Evolutionary conservation across 371 early-diverging fungal species (phyloP).

Genomic region (Fennellomyces sp.): DNA sequence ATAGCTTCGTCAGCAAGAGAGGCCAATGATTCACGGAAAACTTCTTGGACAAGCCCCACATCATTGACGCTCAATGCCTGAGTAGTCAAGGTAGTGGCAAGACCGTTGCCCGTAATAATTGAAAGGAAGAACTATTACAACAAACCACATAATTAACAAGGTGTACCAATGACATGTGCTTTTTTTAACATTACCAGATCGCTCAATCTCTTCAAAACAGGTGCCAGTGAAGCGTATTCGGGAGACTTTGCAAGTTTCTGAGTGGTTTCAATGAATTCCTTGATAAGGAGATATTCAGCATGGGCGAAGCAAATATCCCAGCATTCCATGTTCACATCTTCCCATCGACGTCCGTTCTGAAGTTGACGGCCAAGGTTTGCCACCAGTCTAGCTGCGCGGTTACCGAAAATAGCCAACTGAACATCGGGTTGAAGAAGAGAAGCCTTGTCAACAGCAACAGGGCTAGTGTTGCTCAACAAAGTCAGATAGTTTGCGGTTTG

Average conservation of each 20-base stretch:
- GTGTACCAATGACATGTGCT: background rate
- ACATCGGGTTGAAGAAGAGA: conserved; percentile 44
- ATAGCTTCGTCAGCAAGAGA: conserved; percentile 61
- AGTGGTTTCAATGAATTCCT: conserved; percentile 14
- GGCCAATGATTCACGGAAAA: conserved; percentile 24
- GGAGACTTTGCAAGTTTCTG: conserved; percentile 6
- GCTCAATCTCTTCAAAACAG: conserved; percentile 22
- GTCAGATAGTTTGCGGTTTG: conserved; percentile 42
- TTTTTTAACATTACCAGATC: conserved; percentile 33
- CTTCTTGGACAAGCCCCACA: conserved; percentile 22
- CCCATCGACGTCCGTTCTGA: conserved; percentile 44
- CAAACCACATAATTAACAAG: background rate
- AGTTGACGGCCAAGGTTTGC: conserved; percentile 45
- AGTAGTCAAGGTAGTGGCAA: conserved; percentile 42
- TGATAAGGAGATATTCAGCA: conserved; percentile 40
- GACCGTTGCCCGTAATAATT: conserved; percentile 21
- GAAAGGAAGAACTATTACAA: conserved; percentile 37
- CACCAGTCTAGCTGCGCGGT: conserved; percentile 61
- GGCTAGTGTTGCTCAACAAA: conserved; percentile 22
- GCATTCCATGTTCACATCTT: conserved; percentile 59
- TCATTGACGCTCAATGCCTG: conserved; percentile 32
- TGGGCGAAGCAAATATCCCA: conserved; percentile 53
- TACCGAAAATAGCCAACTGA: conserved; percentile 62
- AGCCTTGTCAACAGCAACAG: conserved; percentile 16
- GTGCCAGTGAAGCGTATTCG: conserved; percentile 21